Evolutionary conservation across 768 basidiomycete genomes (phyloP), one percentile per base, ranked within the genome.

Genomic region (Lactarius psammicola): DNA sequence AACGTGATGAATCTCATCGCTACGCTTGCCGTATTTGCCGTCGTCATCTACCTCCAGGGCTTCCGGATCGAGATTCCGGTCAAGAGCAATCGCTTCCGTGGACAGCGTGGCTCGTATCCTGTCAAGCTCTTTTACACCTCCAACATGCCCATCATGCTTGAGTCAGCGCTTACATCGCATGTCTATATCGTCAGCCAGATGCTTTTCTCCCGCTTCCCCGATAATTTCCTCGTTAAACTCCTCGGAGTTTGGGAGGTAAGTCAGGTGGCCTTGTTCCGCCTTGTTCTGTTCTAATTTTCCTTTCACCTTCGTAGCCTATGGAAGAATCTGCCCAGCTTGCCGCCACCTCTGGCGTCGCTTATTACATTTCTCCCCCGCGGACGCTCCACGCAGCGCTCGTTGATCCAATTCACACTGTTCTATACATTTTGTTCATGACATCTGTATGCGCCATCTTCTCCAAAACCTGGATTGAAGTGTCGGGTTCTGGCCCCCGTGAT

Each of bases 111-210:
- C 49, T 85, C 86, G 17, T 98, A 98, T 81, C 97, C 97, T 59
- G 85, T 99, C 81, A 98, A 98, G 80, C 86, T 98, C 42, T 98
- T 99, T 81, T 99, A 98, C 79, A 98, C 97, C 18, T 90, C 87
- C 53, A 99, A 98, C 81, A 99, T 98, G 96, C 96, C 96, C 64
- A 98, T 99, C 82, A 99, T 99, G 96, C 85, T 98, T 66, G 92
- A 98, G 79, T 88, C 86, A 17, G 95, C 95, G 17, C 80, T 98
- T 63, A 94, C 94, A 1, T 89, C 87, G 64, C 96, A 99, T 76
- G 87, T 99, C 34, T 98, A 95, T 80, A 92, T 98, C 77, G 84
- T 98, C 72, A 91, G 87, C 34, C 97, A 98, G 79, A 98, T 98
- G 95, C 85, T 98, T 67, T 88, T 89, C 44, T 83, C 82, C 40